phyloP scores from a whole-genome alignment of 805 yeast genomes.

The Vanderwaltozyma tropicalis region DNA sequence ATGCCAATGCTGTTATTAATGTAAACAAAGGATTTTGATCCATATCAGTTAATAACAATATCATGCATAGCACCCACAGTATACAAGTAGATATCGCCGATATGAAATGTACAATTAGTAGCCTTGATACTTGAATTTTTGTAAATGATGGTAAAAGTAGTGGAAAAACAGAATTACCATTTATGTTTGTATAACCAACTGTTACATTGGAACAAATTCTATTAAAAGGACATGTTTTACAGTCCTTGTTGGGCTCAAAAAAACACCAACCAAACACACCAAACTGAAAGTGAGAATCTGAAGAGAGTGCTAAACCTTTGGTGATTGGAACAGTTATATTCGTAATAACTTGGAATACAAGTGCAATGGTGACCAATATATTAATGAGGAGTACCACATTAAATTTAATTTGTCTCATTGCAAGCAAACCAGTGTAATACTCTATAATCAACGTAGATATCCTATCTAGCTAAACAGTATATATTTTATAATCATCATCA shows the following conservation, averaged over 20 bases:
- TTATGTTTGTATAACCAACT: background rate
- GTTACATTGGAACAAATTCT: background rate
- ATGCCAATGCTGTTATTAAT: constrained; percentile 43
- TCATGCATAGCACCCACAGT: constrained; percentile 32
- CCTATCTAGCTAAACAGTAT: no score
- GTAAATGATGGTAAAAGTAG: constrained; percentile 45
- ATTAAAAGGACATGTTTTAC: background rate
- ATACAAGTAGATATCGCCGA: constrained; percentile 46
- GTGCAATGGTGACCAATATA: constrained; percentile 1
- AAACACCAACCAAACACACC: constrained; percentile 66
- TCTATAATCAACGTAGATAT: no score
- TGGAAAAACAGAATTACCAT: background rate
- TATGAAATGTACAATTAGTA: constrained; percentile 59
- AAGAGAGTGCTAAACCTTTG: constrained; percentile 36
- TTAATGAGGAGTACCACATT: no score
- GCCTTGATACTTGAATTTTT: constrained; percentile 45
- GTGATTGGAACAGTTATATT: constrained; percentile 55
- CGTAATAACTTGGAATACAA: constrained; percentile 48
- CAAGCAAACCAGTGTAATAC: no score
- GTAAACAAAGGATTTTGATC: constrained; percentile 34
- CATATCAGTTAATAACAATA: constrained; percentile 31
- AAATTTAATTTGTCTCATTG: no score
- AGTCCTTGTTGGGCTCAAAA: no score
- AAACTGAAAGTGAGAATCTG: constrained; percentile 39
- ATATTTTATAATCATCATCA: no score